Base-by-base conservation (phyloP, 768 basidiomycete genomes). In the Tricholoma bakamatsutake region DNA sequence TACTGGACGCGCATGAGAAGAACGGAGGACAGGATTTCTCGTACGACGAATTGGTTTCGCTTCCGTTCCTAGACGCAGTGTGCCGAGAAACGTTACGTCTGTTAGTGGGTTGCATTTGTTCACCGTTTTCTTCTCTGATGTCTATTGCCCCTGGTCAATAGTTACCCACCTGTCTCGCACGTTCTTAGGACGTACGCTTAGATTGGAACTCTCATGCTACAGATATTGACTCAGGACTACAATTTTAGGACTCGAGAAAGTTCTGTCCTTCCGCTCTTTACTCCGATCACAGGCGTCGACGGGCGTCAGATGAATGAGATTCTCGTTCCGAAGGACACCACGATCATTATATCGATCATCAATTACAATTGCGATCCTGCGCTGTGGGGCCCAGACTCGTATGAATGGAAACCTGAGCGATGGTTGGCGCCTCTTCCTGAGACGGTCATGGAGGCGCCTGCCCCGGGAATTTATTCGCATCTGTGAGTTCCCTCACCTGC, bases 321-420 rank as follows among this genome's bases (percentile, higher is more conserved):
- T 10, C 46, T 66, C 2, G 59, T 82, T 11, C 74, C 73, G 0
- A 74, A 69, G 10, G 64, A 67, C 53, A 80, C 79, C 2, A 61
- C 63, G 10, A 48, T 80, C 10, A 57, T 71, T 18, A 61, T 77
- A 11, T 75, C 73, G 2, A 67, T 79, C 33, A 37, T 73, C 10
- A 64, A 62, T 18, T 61, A 69, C 21, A 80, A 80, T 56, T 62
- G 69, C 13, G 70, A 75, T 59, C 70, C 68, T n/a, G 66, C 66
- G 1, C 59, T 80, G 3, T 81, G 79, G 79, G 80, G 80, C 5
- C 60, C 64, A 11, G 79, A 82, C 57, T 71, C 75, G 1, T 54
- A 61, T 21, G 74, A 78, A 54, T 80, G 78, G 77, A 79, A 78
- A 57, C 80, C 79, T 0, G 77, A 80, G 58, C 65, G 80, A 24